Conservation (phyloP, 257 asterid genomes). For the Penstemon davidsonii region DNA sequence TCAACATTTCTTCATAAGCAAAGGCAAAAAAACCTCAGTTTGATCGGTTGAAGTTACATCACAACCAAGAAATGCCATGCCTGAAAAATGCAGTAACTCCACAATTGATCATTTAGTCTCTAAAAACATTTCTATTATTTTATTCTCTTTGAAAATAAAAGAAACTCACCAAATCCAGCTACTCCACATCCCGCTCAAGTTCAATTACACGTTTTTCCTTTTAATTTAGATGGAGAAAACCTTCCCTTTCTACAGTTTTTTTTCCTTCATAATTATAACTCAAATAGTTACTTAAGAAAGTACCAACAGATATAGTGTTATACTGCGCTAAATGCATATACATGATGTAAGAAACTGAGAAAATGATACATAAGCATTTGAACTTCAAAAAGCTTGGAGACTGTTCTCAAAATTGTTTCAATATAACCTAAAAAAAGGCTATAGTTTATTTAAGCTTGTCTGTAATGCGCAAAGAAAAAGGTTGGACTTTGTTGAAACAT, state of each 20-base stretch:
- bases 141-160: conserved; percentile 15
- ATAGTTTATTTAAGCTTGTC: too few relatives aligned
- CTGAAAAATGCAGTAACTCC: conserved; percentile 42
- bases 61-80: conserved; percentile 96
- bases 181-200: conserved; percentile 99
- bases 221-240: conserved; percentile 80
- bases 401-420: not conserved
- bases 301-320: not conserved
- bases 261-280: conserved; percentile 50
- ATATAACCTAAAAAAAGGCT: too few relatives aligned
- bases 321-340: conserved; percentile 1
- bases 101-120: conserved; percentile 19
- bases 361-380: not conserved
- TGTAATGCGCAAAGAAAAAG: not conserved
- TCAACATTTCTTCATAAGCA: conserved; percentile 84
- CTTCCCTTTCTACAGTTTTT: conserved; percentile 84
- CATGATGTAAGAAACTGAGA: not conserved
- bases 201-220: conserved; percentile 94
- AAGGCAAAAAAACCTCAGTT: conserved; percentile 85
- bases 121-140: conserved; percentile 3
- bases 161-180: conserved; percentile 83
- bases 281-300: not conserved
- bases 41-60: conserved; percentile 92
- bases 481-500: not conserved
- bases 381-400: not conserved